Conservation (phyloP, 495 filamentous ascomycete genomes). For the Beverwykella pulmonaria region DNA sequence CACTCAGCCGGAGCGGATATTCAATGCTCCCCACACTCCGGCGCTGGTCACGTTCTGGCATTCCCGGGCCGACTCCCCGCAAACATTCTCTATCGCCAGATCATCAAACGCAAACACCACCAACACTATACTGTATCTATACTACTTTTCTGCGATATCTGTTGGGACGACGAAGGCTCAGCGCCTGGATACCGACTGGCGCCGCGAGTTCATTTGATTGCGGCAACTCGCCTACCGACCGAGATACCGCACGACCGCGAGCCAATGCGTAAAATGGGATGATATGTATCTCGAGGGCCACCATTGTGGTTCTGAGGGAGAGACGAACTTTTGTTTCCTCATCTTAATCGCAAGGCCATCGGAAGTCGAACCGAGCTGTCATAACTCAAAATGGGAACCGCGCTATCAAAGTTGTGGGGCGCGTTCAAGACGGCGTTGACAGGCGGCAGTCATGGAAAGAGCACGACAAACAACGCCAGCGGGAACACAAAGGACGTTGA, state of each 20-base stretch:
- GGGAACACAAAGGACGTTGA: conserved; percentile 11
- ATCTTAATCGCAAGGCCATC: background rate
- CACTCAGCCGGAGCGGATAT: conserved; percentile 14
- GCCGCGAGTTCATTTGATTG: conserved; percentile 15
- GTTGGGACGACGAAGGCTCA: background rate
- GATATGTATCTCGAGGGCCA: conserved; percentile 11
- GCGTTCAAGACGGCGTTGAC: conserved; percentile 12
- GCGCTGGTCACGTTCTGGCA: conserved; percentile 2
- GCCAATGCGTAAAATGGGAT: conserved; percentile 4
- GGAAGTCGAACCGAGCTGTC: background rate
- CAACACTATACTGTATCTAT: conserved; percentile 33
- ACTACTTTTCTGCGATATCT: conserved; percentile 10
- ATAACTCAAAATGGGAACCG: conserved; percentile 27
- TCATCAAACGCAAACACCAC: conserved; percentile 17
- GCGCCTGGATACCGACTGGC: background rate
- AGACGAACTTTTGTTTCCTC: background rate
- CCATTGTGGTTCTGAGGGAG: background rate
- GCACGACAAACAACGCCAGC: conserved; percentile 1
- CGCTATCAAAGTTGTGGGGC: conserved; percentile 38
- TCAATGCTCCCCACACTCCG: background rate
- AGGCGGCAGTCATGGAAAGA: conserved; percentile 10
- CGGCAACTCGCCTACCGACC: conserved; percentile 26
- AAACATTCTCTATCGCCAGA: background rate
- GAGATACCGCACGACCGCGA: conserved; percentile 25
- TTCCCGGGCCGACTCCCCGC: conserved; percentile 13